Evolutionary conservation across 441 rosid species (phyloP), one percentile per base, ranked within the genome.

Genomic region (Croton setiger): DNA sequence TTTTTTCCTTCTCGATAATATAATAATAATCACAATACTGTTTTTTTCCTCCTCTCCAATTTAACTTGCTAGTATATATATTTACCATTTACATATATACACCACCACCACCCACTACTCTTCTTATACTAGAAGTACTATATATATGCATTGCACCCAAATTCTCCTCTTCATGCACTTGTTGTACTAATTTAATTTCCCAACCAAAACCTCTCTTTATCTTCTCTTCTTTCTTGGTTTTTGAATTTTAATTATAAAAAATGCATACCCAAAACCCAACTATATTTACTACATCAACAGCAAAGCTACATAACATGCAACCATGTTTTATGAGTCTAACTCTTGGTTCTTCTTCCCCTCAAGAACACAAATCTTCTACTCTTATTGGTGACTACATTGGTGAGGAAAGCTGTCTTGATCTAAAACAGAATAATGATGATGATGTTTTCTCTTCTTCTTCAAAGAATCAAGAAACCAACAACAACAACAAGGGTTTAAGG

Each of bases 371-470:
- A 11, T 79, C 81, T 37, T 80, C 79, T 68, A 45, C 79, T 60
- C 73, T 74, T 20, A 61, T 77, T 7, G 91, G 80, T 0, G 96
- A 89, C 51, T 87, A 78, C 82, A 82, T 89, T 66, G 93, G 96
- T 33, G 57, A 75, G 36, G 92, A 87, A 74, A 85, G 92, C 76
- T 84, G 88, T 52, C 76, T 82, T 18, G 91, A 89, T 72, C 66
- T 84, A 23, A 64, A 74, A 33, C 55, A 74, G 54, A 69, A 48
- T 0, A 74, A 73, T 0, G 87, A 80, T 55, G 75, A 73, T 0
- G 87, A 80, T 59, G 66, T 63, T 7, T 52, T 60, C 4, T 3
- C 48, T 12, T n/a, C 66, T 0, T 17, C 60, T 5, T 60, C 47
- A 56, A 18, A 41, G 21, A 39, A 10, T 10, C 4, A 27, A 49